Base-by-base conservation (phyloP, 108 stramenopile genomes). In the Cyclotella sp. region DNA sequence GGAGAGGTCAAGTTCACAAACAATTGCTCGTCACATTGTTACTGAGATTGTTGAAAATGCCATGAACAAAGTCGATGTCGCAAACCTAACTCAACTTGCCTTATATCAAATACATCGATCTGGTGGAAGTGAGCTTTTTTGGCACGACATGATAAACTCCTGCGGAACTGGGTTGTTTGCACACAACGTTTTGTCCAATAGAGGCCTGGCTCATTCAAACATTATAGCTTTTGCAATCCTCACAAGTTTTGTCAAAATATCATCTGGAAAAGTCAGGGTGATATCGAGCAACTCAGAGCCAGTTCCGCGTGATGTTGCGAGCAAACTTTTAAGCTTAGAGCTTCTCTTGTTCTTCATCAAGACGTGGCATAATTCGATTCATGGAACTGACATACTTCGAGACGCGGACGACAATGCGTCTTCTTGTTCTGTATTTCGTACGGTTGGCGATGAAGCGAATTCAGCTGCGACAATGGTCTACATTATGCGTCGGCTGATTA, bases 61-160 rank as follows among this genome's bases (percentile, higher is more conserved):
- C 21, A 86, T 88, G 27, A 68, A 83, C 52, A 77, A 81, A 41
- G 90, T 89, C 15, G 89, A 92, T 29, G 74, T 90, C 27, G 87
- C 89, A 24, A 93, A 89, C 70, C 85, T 80, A 66, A 84, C 91
- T 10, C 89, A 95, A 66, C 85, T 95, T n/a, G 94, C 92, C 8
- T 60, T 92, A 63, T 91, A 92, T 70, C 92, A 95, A 63, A 87
- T 95, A 34, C 78, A 89, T 57, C 85, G 94, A 73, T 89, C 91
- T 22, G 94, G 94, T 7, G 94, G 94, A 11, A 92, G 90, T 54
- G 94, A 95, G 70, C 74, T 95, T 4, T 95, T 95, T 73, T 95
- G 94, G 94, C 85, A 93, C 70, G 94, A 95, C 70, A 93, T 95
- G 94, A 92, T 91, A 52, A 85, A 86, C 73, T 76, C 82, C 10